These are phyloP conservation scores for Parvularia atlantis DNA, from an alignment of 78 protist species.

Conservation along the genomic window DNA sequence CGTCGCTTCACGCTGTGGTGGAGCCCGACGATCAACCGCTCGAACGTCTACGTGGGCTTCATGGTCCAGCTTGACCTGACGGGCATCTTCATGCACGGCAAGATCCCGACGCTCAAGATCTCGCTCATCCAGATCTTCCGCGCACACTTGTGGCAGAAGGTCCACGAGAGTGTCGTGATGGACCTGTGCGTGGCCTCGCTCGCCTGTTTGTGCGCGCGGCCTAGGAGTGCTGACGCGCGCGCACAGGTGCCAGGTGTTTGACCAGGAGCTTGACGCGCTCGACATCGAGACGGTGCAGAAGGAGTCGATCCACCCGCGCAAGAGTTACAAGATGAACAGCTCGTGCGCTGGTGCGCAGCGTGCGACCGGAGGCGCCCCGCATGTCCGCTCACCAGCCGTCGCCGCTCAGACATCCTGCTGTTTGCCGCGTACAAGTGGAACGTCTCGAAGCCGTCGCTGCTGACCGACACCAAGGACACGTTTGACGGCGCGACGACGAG, in stretches of 20 bases:
- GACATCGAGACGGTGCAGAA: slow-evolving; percentile 97
- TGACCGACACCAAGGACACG: slow-evolving; percentile 78
- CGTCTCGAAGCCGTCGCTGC: slow-evolving; percentile 92
- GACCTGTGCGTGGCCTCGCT: too few species aligned
- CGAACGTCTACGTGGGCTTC: slow-evolving; percentile 98
- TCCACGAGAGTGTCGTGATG: slow-evolving; percentile 96
- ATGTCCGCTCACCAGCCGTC: too few species aligned
- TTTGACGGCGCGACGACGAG: slow-evolving; percentile 71
- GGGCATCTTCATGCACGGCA: slow-evolving; percentile 99
- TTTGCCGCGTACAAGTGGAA: slow-evolving; percentile 97
- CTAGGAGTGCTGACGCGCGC: too few species aligned
- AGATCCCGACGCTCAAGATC: slow-evolving; percentile 98
- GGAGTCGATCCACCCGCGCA: slow-evolving; percentile 99
- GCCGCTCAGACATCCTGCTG: slow-evolving; percentile 97
- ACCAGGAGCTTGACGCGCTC: slow-evolving; percentile 91
- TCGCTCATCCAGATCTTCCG: slow-evolving; percentile 98
- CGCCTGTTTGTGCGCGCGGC: too few species aligned
- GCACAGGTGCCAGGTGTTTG: slow-evolving; percentile 90
- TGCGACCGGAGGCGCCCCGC: too few species aligned
- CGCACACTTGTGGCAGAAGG: slow-evolving; percentile 99
- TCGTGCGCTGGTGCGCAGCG: too few species aligned
- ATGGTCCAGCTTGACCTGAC: slow-evolving; percentile 99
- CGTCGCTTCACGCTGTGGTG: slow-evolving; percentile 99
- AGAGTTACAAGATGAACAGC: slow-evolving; percentile 98
- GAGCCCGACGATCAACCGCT: slow-evolving; percentile 99